Conservation (phyloP, 169 alveolate species). For the Ichthyophthirius multifiliis region DNA sequence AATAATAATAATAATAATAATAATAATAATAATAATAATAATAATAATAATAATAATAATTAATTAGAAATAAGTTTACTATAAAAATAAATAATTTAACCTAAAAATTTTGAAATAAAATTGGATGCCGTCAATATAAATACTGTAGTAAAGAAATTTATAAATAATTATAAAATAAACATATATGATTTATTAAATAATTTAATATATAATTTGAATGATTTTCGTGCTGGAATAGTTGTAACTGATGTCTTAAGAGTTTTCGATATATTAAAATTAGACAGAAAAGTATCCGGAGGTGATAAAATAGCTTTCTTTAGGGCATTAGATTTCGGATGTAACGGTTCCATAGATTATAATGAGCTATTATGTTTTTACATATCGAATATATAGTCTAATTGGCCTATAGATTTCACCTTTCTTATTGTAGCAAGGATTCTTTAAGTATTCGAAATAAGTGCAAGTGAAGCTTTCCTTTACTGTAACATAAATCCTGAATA, state of each 20-base stretch:
- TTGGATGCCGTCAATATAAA: background rate
- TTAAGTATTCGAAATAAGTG: background rate
- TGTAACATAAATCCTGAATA: background rate
- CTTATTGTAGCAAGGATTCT: background rate
- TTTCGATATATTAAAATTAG: slow-evolving; percentile 10
- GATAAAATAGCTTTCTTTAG: slow-evolving; percentile 19
- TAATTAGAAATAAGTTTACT: background rate
- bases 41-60: background rate
- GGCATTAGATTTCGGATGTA: slow-evolving; percentile 18
- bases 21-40: background rate
- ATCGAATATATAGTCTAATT: background rate
- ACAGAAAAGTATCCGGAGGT: slow-evolving; percentile 15
- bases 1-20: background rate
- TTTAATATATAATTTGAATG: background rate
- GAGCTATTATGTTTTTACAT: background rate
- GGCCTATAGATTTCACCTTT: background rate
- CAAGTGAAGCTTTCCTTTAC: background rate
- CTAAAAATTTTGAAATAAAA: background rate
- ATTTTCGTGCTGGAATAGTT: slow-evolving; percentile 19
- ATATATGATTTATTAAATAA: slow-evolving; percentile 4
- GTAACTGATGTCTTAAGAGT: background rate
- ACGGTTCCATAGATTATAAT: slow-evolving; percentile 36
- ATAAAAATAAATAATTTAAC: background rate
- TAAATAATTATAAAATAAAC: background rate
- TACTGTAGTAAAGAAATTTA: background rate